Conservation (phyloP, 2,329 filamentous ascomycete species). For the Xylaria polymorpha region DNA sequence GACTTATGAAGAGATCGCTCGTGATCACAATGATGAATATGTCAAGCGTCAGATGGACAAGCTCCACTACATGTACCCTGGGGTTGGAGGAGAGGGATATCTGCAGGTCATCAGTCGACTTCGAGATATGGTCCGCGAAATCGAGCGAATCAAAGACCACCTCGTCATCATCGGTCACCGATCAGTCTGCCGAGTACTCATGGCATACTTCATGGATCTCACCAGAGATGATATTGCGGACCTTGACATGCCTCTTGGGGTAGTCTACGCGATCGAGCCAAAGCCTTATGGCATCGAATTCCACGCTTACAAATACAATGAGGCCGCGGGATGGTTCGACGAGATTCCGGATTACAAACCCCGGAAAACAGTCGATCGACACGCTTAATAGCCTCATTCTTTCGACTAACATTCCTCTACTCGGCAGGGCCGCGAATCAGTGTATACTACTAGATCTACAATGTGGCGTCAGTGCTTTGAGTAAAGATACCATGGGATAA, state of each 20-base stretch:
- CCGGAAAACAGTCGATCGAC: constrained; percentile 64
- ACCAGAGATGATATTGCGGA: constrained; percentile 92
- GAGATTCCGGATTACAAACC: constrained; percentile 87
- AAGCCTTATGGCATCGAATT: constrained; percentile 98
- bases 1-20: constrained; percentile 90
- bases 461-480: constrained; percentile 31
- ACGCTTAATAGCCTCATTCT: constrained; percentile 42
- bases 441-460: constrained; percentile 35
- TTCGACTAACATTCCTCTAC: constrained; percentile 16
- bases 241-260: constrained; percentile 91
- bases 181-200: constrained; percentile 88
- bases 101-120: constrained; percentile 96
- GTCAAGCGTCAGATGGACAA: constrained; percentile 84
- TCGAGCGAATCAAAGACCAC: constrained; percentile 97
- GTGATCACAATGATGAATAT: constrained; percentile 84
- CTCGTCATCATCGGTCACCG: constrained; percentile 92
- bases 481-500: constrained; percentile 38
- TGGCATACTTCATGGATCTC: constrained; percentile 96
- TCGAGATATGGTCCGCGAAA: constrained; percentile 93
- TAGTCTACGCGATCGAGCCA: constrained; percentile 94
- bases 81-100: constrained; percentile 94
- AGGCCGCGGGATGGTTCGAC: constrained; percentile 81
- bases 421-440: constrained; percentile 16
- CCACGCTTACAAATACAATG: constrained; percentile 92
- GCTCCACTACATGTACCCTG: constrained; percentile 95